Evolutionary conservation across 345 rosid genomes (phyloP), one percentile per base, ranked within the genome.

Genomic region (Eucalyptus microcorys): DNA sequence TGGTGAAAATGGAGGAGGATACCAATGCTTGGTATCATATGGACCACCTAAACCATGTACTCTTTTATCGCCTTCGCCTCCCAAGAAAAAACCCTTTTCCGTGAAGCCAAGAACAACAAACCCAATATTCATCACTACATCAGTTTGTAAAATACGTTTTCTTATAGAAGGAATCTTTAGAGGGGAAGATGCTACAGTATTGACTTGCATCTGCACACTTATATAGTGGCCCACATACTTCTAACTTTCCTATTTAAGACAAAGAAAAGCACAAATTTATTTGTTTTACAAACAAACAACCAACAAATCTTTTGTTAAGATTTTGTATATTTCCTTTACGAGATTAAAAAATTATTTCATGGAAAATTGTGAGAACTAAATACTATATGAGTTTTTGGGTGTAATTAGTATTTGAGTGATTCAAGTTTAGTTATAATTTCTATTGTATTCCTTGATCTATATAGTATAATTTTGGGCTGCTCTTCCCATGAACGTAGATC

Each of bases 321-420:
- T 55, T 24, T 10, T 55, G 30, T 12, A 22, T 55, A 55, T 22
- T 55, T 55, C 13, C 12, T 55, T 10, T 55, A 3, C 24, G 61
- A 55, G 61, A 55, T 55, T 55, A 10, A 55, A 55, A 10, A 55
- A 55, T 9, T 4, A 24, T 55, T 2, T 22, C 27, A 24, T 55
- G 61, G 12, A 24, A 53, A 55, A 55, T 24, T 55, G 13, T 55
- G 61, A 21, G 27, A 24, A 24, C 27, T 24, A 55, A 55, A 4
- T 22, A 55, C 2, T 4, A 24, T 22, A 2, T 55, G 27, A 55
- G 61, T 24, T 55, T 55, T 55, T 55, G 5, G 13, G 1, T 55
- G 1, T 55, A 55, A 55, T 55, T 22, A 24, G 30, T 55, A 24
- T 9, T 1, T 55, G 0, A 24, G 2, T 24, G 1, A 24, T 24